Conservation (phyloP, 2,329 filamentous ascomycete genomes). For the Zalaria obscura region DNA sequence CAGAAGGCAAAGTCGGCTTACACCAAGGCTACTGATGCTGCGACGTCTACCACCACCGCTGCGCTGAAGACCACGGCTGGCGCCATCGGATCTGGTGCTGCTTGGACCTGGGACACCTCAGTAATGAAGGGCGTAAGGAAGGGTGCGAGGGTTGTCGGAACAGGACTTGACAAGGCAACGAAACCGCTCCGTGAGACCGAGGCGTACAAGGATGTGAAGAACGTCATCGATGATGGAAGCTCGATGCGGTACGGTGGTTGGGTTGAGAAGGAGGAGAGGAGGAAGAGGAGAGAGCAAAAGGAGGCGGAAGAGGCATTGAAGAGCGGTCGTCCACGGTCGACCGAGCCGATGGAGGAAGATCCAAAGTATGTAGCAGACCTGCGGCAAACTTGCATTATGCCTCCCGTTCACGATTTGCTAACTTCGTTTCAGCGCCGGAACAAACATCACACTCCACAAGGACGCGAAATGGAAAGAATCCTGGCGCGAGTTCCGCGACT, state of each 20-base stretch:
- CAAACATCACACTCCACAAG: slow-evolving; percentile 90
- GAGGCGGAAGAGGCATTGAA: slow-evolving; percentile 46
- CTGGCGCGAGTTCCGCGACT: slow-evolving; percentile 92
- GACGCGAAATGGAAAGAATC: slow-evolving; percentile 95
- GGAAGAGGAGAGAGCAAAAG: slow-evolving; percentile 59
- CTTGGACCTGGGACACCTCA: slow-evolving; percentile 94
- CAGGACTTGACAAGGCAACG: slow-evolving; percentile 85
- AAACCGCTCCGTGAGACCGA: slow-evolving; percentile 88
- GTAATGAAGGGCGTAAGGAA: slow-evolving; percentile 84
- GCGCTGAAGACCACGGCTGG: slow-evolving; percentile 76
- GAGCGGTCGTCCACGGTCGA: slow-evolving; percentile 22
- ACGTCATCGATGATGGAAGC: slow-evolving; percentile 93
- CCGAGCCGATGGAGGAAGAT: slow-evolving; percentile 63
- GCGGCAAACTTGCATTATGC: too few relatives aligned
- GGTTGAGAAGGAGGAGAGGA: slow-evolving; percentile 90
- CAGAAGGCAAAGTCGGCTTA: slow-evolving; percentile 77
- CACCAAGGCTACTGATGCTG: slow-evolving; percentile 70
- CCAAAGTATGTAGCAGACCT: slow-evolving; percentile 53
- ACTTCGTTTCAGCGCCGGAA: slow-evolving; percentile 57
- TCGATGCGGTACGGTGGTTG: slow-evolving; percentile 93
- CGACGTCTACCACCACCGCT: slow-evolving; percentile 61
- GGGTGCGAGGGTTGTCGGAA: slow-evolving; percentile 72
- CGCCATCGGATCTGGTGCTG: slow-evolving; percentile 76
- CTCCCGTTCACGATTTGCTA: slow-evolving; percentile 11
- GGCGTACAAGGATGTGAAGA: slow-evolving; percentile 82